Evolutionary conservation across 2,329 filamentous ascomycete genomes (phyloP).

Genomic region (Trichoderma endophyticum): DNA sequence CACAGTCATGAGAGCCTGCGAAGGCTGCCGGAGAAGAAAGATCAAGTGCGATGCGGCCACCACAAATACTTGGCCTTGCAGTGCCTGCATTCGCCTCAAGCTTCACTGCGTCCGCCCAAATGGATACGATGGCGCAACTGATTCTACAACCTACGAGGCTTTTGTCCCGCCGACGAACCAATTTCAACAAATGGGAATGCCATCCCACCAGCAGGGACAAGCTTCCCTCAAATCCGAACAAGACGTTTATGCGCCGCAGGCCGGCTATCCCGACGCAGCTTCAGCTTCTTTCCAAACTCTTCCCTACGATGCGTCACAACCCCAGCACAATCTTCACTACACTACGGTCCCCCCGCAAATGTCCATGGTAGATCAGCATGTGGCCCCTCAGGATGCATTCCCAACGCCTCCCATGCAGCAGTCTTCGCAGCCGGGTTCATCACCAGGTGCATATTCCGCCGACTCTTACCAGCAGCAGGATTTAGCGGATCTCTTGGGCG

Average conservation of each 20-base stretch:
- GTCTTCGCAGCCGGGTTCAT: slow-evolving; percentile 31
- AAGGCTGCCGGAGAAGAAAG: slow-evolving; percentile 90
- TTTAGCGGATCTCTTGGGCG: slow-evolving; percentile 77
- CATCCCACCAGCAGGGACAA: slow-evolving; percentile 33
- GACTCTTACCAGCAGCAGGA: slow-evolving; percentile 67
- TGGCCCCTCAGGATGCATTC: slow-evolving; percentile 49
- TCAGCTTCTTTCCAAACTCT: slow-evolving; percentile 46
- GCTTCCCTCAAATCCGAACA: slow-evolving; percentile 43
- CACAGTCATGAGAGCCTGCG: slow-evolving; percentile 92
- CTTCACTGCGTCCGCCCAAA: slow-evolving; percentile 89
- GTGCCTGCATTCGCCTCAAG: slow-evolving; percentile 87
- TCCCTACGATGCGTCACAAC: slow-evolving; percentile 44
- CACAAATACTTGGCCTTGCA: slow-evolving; percentile 96
- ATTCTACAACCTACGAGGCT: slow-evolving; percentile 34
- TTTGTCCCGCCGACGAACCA: slow-evolving; percentile 32
- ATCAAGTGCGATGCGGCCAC: slow-evolving; percentile 98
- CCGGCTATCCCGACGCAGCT: slow-evolving; percentile 46
- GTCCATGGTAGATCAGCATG: slow-evolving; percentile 50
- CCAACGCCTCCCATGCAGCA: slow-evolving; percentile 45
- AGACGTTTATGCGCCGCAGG: slow-evolving; percentile 48
- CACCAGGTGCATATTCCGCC: slow-evolving; percentile 53
- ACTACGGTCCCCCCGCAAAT: slow-evolving; percentile 49
- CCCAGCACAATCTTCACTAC: slow-evolving; percentile 52
- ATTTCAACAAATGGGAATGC: slow-evolving; percentile 51
- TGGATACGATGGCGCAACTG: slow-evolving; percentile 56